Evolutionary conservation across 73 alveolate species (phyloP), one percentile per base, ranked within the genome.

Genomic region (Paramecium bursaria): DNA sequence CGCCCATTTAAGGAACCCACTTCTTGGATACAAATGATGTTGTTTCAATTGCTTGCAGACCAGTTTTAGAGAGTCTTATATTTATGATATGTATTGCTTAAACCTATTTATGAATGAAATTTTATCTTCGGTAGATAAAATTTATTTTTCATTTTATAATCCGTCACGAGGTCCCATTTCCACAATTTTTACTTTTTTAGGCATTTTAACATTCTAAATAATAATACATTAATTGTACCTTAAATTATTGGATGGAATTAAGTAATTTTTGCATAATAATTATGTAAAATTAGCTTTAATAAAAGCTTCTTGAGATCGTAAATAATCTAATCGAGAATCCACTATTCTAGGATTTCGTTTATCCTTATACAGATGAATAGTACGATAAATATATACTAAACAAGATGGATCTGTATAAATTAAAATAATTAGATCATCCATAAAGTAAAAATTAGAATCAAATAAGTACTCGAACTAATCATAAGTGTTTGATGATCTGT

Each of bases 141-240:
- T 73, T 11, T 60, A 55, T 74, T 92, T 92, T 86, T 93, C 98
- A 86, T 93, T 95, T 75, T 95, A 88, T 6, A 95, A 92, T 48
- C 98, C 98, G 75, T 94, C 98, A 86, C 98, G 88, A 4, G 98
- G 97, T 42, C 97, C 95, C 73, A 94, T 94, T 48, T 94, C 98
- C 15, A 93, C 96, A 27, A 94, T 80, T 77, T 88, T 87, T 22
- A 93, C 97, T 11, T 11, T 44, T 35, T 49, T 57, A 0, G 98
- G 98, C 17, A 87, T 25, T 4, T 60, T 79, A 4, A 33, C 26
- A 39, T 79, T 79, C 23, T 79, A 53, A 47, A 25, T 25, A 26
- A 17, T 67, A 39, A 25, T 21, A 67, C 19, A 57, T 42, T 19
- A 35, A 67, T 39, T 42, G 44, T 31, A 35, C 44, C 44, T 39